Base-by-base conservation (phyloP, 306 rosid species). In the Dryas alaskensis region DNA sequence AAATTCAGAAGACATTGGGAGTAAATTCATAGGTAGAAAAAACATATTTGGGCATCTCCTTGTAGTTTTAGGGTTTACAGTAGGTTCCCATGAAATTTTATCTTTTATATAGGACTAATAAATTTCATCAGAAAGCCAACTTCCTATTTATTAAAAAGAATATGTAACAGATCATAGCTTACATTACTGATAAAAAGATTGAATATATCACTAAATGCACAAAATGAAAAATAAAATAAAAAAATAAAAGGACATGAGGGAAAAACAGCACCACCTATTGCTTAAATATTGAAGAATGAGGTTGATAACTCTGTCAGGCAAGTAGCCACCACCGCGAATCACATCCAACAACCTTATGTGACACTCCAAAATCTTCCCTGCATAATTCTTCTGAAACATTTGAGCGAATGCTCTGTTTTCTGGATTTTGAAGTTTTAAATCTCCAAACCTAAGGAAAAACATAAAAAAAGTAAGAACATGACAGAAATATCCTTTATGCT, bases 251-350 rank as follows among this genome's bases (percentile, higher is more conserved):
- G 71, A 14, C 8, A 59, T 1, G 3, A 39, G 25, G 57, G 2
- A 14, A 49, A 51, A 52, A 50, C 13, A 42, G 10, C 61, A 31
- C 31, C 48, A 94, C 99, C 99, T 94, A 87, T 92, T 94, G 86
- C 96, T 91, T 75, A 94, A 69, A 79, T 94, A 94, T 72, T 94
- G 96, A 73, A 94, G 96, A 85, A 94, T 78, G 59, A 94, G 84
- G 67, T 94, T 94, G 84, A 86, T 92, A 58, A 94, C 99, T 75
- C 97, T 81, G 86, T 94, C 97, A 4, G 99, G 99, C 81, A 94
- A 84, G 81, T 90, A 94, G 73, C 92, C 97, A 86, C 98, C 97
- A 74, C 75, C 72, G 4, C 97, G 92, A 72, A 94, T 82, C 60
- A 88, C 91, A 79, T 86, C 88, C 83, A 94, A 82, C 80, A 94